Evolutionary conservation across 257 asterid species (phyloP), one percentile per base, ranked within the genome.

Genomic region (Fraxinus anomala): DNA sequence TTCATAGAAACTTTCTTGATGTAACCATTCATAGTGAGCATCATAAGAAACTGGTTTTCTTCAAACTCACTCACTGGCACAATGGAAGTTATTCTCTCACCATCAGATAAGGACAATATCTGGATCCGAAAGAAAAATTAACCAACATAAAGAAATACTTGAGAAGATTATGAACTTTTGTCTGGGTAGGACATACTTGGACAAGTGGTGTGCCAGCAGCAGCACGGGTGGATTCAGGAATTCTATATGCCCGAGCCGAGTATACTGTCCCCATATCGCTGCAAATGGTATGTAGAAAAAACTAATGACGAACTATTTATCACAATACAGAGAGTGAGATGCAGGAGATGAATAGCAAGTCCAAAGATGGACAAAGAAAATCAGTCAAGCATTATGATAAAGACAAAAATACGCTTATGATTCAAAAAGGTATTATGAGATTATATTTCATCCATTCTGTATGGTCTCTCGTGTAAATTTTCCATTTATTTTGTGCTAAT

Each of bases 81-180:
- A 66, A 96, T 85, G 69, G 99, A 96, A 74, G 99, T 96, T 81
- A 96, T 89, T 86, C 97, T 93, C 89, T 96, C 99, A 61, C 99
- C 97, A 68, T 96, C 99, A 61, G 97, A 89, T 56, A 96, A 84
- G 81, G 97, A 87, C 82, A 96, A 83, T 80, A 96, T 82, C 99
- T 96, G 92, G 75, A 84, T 77, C 81, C 66, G 80, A 75, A 70
- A 83, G 51, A 42, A 28, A 28, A 28, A 28, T 28, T 28, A 28
- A 28, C 23, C 37, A 75, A 66, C 66, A 79, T 36, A 63, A 75
- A 73, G 24, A 83, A 63, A 76, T 71, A 30, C 23, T 70, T 28
- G 42, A 74, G 66, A 77, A 72, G 21, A 75, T 67, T 36, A 42
- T 12, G 71, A 77, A 72, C 30, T 59, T 79, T 51, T 56, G 77